Evolutionary conservation across 768 basidiomycete species (phyloP).

Genomic region (Dentipellis fragilis): DNA sequence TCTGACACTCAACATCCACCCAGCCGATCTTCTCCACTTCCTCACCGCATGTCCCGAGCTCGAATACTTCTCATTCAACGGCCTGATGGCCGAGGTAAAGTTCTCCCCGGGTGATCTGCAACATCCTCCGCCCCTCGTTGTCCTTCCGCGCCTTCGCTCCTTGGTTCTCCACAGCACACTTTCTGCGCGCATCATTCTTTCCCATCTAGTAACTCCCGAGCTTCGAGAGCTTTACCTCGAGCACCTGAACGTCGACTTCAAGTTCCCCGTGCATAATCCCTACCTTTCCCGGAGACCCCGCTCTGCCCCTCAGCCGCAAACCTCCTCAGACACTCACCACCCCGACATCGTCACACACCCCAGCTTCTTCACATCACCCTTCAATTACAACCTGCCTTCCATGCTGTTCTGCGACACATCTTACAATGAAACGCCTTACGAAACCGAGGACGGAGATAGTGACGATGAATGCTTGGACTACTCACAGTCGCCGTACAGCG

Average conservation of each 20-base stretch:
- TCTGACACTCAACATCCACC: conserved; percentile 28
- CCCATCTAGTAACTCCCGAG: conserved; percentile 49
- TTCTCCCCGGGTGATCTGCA: conserved; percentile 15
- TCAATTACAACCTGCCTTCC: background rate
- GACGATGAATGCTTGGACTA: conserved; percentile 69
- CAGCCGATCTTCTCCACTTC: conserved; percentile 47
- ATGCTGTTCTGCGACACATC: background rate
- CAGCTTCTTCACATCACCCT: background rate
- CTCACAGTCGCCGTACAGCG: conserved; percentile 69
- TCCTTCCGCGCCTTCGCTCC: conserved; percentile 48
- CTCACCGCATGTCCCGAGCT: conserved; percentile 52
- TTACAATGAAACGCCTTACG: background rate
- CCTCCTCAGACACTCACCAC: background rate
- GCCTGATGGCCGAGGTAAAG: conserved; percentile 38
- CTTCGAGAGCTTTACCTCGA: conserved; percentile 53
- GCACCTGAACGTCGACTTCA: conserved; percentile 57
- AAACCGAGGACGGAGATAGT: conserved; percentile 51
- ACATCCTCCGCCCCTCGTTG: conserved; percentile 28
- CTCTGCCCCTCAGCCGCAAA: background rate
- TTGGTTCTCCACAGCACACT: conserved; percentile 51
- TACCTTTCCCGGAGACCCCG: conserved; percentile 17
- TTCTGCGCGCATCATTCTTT: conserved; percentile 54
- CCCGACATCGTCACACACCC: background rate
- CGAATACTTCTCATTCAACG: conserved; percentile 46
- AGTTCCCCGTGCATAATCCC: conserved; percentile 13